These are phyloP conservation scores for Talaromyces nanjingensis DNA, from an alignment of 495 filamentous ascomycete species.

Conservation along the genomic window DNA sequence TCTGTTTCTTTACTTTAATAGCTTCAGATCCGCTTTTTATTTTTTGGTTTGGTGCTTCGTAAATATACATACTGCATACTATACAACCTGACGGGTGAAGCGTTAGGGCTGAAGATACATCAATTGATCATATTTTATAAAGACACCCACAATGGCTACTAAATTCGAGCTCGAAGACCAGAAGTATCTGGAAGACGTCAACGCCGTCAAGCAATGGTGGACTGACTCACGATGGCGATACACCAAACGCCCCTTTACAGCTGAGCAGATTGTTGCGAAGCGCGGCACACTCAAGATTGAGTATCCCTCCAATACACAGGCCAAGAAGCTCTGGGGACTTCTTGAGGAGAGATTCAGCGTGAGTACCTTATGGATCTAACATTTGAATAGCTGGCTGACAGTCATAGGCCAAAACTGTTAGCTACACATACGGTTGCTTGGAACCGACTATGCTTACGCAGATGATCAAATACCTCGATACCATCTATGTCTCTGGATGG, in stretches of 20 bases:
- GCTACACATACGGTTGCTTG: constrained; percentile 93
- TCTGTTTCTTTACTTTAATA: constrained; percentile 1
- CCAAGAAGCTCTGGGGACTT: constrained; percentile 92
- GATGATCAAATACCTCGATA: constrained; percentile 98
- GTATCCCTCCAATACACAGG: constrained; percentile 79
- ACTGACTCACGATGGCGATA: constrained; percentile 82
- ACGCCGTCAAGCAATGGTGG: constrained; percentile 92
- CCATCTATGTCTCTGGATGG: constrained; percentile 98
- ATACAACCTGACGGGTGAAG: not conserved
- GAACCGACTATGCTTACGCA: constrained; percentile 98
- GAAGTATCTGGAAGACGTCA: constrained; percentile 71
- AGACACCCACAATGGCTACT: constrained; percentile 26
- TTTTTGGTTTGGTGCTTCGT: not conserved
- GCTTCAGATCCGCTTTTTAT: constrained; percentile 1
- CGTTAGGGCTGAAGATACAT: not conserved
- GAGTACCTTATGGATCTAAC: constrained; percentile 12
- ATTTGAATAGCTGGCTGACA: constrained; percentile 3
- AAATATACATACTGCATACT: not conserved
- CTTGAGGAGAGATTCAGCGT: constrained; percentile 81
- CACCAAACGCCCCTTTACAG: constrained; percentile 88
- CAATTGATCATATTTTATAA: not conserved
- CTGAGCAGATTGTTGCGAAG: constrained; percentile 95
- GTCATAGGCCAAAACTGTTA: constrained; percentile 67
- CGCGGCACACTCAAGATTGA: constrained; percentile 85
- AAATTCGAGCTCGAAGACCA: constrained; percentile 67